These are phyloP conservation scores for Wallacemonas sp. DNA, from an alignment of 208 protist species.

Conservation along the genomic window DNA sequence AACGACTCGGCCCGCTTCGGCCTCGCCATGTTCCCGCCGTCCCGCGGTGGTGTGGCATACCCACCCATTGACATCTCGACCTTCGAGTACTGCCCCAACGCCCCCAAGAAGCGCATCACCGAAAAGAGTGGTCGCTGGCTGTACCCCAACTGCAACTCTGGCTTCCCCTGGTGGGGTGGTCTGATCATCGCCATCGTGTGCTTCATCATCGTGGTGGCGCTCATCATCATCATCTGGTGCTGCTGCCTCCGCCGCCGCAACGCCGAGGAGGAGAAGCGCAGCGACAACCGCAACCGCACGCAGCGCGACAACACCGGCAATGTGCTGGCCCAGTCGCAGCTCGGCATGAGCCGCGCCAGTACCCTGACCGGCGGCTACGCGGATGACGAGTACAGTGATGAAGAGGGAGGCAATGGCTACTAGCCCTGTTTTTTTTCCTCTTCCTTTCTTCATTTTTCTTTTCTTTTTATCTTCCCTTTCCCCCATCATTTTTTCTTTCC, in stretches of 20 bases:
- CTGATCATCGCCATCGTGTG: constrained; percentile 46
- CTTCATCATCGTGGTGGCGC: constrained; percentile 32
- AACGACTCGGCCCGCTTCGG: constrained; percentile 28
- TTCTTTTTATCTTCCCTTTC: background rate
- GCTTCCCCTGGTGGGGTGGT: constrained; percentile 56
- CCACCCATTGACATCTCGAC: background rate
- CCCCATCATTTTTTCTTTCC: background rate
- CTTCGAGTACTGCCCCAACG: constrained; percentile 36
- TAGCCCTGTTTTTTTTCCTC: constrained; percentile 1
- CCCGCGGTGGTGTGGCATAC: constrained; percentile 33
- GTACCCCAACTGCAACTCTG: constrained; percentile 38
- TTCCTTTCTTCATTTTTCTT: background rate
- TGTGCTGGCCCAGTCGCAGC: constrained; percentile 56
- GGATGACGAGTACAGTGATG: constrained; percentile 22
- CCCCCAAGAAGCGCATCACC: constrained; percentile 6
- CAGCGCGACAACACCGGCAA: constrained; percentile 38
- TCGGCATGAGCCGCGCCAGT: constrained; percentile 40
- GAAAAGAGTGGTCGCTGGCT: constrained; percentile 32
- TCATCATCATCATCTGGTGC: constrained; percentile 51
- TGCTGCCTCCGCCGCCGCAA: constrained; percentile 34
- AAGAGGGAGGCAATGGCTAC: background rate
- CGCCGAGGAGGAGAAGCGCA: constrained; percentile 14
- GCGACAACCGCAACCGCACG: constrained; percentile 23
- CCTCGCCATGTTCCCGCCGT: constrained; percentile 45
- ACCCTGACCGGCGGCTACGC: constrained; percentile 2